Conservation (phyloP, 306 rosid genomes). For the Neltuma alba region DNA sequence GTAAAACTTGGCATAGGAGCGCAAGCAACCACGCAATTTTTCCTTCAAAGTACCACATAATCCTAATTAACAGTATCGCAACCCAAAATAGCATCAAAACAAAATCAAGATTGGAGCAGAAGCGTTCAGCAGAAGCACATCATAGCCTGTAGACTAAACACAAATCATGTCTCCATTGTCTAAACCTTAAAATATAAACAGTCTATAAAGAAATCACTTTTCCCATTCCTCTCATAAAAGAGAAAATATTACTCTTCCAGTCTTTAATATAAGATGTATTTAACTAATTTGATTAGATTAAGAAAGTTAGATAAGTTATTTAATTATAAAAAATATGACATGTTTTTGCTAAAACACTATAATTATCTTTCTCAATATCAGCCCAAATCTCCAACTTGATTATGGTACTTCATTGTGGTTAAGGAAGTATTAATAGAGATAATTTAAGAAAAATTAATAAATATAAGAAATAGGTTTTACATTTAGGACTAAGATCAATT, state of each 20-base stretch:
- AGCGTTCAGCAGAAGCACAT: not conserved
- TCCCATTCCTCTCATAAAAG: not conserved
- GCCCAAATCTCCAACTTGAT: too few relatives aligned
- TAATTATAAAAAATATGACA: too few relatives aligned
- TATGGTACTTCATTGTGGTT: too few relatives aligned
- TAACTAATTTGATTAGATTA: too few relatives aligned
- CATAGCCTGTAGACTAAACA: not conserved
- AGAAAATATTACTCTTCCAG: not conserved
- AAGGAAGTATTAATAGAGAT: too few relatives aligned
- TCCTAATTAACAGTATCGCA: not conserved
- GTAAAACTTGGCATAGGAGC: not conserved
- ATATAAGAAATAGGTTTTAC: too few relatives aligned
- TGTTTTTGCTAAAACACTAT: too few relatives aligned
- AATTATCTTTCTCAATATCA: too few relatives aligned
- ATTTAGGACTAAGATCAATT: too few relatives aligned
- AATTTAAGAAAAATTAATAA: too few relatives aligned
- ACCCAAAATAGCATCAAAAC: not conserved
- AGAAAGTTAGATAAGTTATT: too few relatives aligned
- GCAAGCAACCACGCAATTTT: not conserved
- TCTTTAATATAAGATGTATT: too few relatives aligned
- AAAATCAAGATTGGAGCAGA: not conserved
- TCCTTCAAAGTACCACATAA: not conserved
- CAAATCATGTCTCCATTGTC: not conserved
- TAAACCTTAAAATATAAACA: slow-evolving; percentile 3
- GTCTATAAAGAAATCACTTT: not conserved